Conservation (phyloP, 2,329 filamentous ascomycete species). For the Lecanosticta acicola region DNA sequence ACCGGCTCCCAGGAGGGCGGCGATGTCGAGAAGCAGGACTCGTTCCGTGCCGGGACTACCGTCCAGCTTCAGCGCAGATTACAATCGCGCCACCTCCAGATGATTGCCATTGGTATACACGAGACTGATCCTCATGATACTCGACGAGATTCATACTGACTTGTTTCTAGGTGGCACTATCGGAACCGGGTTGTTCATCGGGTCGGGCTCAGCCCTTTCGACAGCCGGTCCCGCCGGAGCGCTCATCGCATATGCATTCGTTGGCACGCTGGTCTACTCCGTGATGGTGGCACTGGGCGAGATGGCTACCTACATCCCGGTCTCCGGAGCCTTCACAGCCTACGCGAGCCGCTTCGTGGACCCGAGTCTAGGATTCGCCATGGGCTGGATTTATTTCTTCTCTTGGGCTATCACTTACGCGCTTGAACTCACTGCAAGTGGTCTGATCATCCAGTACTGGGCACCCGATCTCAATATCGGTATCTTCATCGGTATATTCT, state of each 20-base stretch:
- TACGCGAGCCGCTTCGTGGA: slow-evolving; percentile 45
- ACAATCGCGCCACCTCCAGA: slow-evolving; percentile 34
- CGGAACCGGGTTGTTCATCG: slow-evolving; percentile 38
- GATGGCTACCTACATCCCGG: slow-evolving; percentile 58
- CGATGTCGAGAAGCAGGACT: slow-evolving; percentile 15
- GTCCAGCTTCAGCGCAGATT: slow-evolving; percentile 32
- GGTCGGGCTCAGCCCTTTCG: slow-evolving; percentile 35
- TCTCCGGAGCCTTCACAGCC: slow-evolving; percentile 50
- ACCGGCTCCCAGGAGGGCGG: slow-evolving; percentile 8
- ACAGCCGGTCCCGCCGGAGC: slow-evolving; percentile 40
- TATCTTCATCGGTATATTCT: slow-evolving; percentile 34
- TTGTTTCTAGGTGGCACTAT: slow-evolving; percentile 21
- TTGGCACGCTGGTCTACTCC: slow-evolving; percentile 42
- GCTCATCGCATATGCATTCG: slow-evolving; percentile 41
- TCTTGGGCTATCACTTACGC: slow-evolving; percentile 40
- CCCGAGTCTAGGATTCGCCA: slow-evolving; percentile 42
- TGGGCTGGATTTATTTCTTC: slow-evolving; percentile 45
- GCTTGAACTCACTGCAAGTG: slow-evolving; percentile 36
- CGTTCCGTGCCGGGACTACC: slow-evolving; percentile 22
- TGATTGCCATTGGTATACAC: slow-evolving; percentile 35
- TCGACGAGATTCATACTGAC: slow-evolving; percentile 3
- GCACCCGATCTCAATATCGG: slow-evolving; percentile 38
- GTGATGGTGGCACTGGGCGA: slow-evolving; percentile 49
- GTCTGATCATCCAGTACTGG: slow-evolving; percentile 39
- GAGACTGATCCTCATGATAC: background rate